Conservation (phyloP, 1,284 basidiomycete genomes). For the Ganoderma meredithae region DNA sequence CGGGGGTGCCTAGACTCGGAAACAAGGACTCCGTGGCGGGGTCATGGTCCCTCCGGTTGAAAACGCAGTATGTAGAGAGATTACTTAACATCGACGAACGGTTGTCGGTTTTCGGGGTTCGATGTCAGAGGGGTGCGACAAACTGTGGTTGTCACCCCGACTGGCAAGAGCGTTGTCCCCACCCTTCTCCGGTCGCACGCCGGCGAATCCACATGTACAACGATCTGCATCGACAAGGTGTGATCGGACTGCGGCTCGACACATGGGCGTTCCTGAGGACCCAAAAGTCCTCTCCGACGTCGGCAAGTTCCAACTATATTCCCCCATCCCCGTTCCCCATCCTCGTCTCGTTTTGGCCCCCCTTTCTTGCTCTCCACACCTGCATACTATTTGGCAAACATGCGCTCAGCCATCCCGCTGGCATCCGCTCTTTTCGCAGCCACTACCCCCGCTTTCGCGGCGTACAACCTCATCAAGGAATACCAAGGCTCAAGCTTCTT, state of each 20-base stretch:
- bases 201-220: background rate
- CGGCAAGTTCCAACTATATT: background rate
- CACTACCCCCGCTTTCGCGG: conserved; percentile 26
- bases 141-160: background rate
- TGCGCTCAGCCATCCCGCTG: conserved; percentile 31
- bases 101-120: background rate
- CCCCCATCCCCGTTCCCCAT: background rate
- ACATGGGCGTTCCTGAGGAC: background rate
- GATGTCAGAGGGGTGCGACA: background rate
- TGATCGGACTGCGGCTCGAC: background rate
- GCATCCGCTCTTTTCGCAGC: conserved; percentile 30
- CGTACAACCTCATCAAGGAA: conserved; percentile 43
- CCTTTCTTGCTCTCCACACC: background rate
- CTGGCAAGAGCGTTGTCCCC: background rate
- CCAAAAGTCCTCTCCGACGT: background rate
- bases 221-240: background rate
- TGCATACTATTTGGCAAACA: conserved; percentile 6
- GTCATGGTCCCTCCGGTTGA: background rate
- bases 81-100: background rate
- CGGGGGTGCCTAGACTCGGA: background rate
- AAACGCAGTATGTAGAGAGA: background rate
- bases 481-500: conserved; percentile 58
- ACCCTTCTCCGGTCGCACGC: background rate
- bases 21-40: background rate
- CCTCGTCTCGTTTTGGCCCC: background rate